Conservation (phyloP, 345 rosid species). For the Populus davidiana region DNA sequence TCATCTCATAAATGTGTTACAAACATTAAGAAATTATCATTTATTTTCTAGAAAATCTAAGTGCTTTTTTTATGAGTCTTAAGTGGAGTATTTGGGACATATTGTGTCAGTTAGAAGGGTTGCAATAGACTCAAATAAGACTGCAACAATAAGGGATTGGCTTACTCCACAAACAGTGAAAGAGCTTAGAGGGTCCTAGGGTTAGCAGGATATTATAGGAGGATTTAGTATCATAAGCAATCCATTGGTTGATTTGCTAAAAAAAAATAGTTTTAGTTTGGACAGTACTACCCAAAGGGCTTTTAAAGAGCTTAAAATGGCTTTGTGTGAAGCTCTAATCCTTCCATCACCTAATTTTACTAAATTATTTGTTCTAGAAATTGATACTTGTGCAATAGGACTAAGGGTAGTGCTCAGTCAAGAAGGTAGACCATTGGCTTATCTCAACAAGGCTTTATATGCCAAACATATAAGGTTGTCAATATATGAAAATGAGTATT, state of each 20-base stretch:
- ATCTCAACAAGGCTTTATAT: no score
- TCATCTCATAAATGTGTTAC: neutral
- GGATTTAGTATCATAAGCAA: neutral
- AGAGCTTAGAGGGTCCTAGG: neutral
- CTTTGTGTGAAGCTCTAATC: neutral
- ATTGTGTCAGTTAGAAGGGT: neutral
- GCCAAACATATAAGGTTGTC: no score
- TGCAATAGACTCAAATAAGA: neutral
- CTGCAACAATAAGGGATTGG: neutral
- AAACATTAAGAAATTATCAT: neutral
- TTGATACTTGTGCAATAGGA: no score
- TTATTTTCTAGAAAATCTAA: neutral
- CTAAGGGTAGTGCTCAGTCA: no score
- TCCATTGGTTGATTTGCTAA: neutral
- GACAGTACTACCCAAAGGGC: accelerated
- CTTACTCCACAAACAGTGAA: neutral
- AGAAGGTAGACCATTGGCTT: no score
- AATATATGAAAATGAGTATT: no score
- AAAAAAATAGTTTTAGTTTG: neutral
- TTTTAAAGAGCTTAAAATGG: neutral
- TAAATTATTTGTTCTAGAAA: no score
- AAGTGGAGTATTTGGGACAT: neutral
- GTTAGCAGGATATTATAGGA: neutral
- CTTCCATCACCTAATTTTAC: neutral
- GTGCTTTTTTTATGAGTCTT: accelerated